phyloP scores from a whole-genome alignment of 2,329 filamentous ascomycete genomes.

The Clonostachys rhizophaga region DNA sequence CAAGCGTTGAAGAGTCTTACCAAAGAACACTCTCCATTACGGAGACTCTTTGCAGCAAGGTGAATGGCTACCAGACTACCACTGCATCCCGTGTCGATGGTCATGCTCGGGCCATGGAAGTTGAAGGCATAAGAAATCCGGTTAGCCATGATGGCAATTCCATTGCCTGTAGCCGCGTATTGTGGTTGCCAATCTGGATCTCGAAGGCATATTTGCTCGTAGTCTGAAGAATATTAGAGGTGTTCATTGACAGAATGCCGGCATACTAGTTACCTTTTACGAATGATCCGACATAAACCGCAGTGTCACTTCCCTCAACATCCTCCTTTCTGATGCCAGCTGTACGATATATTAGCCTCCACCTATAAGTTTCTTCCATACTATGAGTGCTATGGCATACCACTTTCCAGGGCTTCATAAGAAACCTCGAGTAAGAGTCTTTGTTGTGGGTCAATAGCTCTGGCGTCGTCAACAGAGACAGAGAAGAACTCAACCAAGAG shows the following conservation, averaged over 20 bases:
- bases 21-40: slow-evolving; percentile 34
- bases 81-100: slow-evolving; percentile 56
- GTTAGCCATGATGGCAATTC: slow-evolving; percentile 49
- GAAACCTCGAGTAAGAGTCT: slow-evolving; percentile 44
- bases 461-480: slow-evolving; percentile 41
- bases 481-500: slow-evolving; percentile 38
- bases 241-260: not conserved
- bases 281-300: slow-evolving; percentile 46
- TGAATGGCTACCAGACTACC: slow-evolving; percentile 50
- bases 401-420: slow-evolving; percentile 46
- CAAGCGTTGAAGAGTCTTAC: slow-evolving; percentile 12
- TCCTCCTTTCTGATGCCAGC: slow-evolving; percentile 38
- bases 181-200: slow-evolving; percentile 44
- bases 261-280: slow-evolving; percentile 32
- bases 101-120: slow-evolving; percentile 49
- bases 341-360: slow-evolving; percentile 10
- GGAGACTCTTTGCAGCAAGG: slow-evolving; percentile 43
- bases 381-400: slow-evolving; percentile 14
- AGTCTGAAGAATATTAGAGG: slow-evolving; percentile 24
- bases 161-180: slow-evolving; percentile 48
- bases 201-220: slow-evolving; percentile 42
- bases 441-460: slow-evolving; percentile 48
- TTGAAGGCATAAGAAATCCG: slow-evolving; percentile 52
- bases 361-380: not conserved
- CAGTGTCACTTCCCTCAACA: slow-evolving; percentile 35